Evolutionary conservation across 257 asterid genomes (phyloP).

Genomic region (Solanum peruvianum): DNA sequence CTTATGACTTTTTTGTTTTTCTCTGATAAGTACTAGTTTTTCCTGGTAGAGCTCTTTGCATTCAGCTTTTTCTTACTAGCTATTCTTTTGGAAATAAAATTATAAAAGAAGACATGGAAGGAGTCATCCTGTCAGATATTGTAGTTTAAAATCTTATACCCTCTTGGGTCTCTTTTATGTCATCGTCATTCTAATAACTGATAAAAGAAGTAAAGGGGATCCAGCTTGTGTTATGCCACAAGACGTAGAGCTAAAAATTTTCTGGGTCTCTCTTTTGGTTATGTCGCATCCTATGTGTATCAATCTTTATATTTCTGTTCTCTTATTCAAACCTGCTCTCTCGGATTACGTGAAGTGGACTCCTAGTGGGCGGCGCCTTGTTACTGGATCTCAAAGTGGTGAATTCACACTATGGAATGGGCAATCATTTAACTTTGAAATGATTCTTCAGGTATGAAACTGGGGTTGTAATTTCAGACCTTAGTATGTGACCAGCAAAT

Average conservation of each 20-base stretch:
- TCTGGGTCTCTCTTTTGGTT: neutral
- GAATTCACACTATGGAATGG: conserved; percentile 99
- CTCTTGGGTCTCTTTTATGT: neutral
- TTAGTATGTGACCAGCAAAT: neutral
- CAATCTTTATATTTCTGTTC: neutral
- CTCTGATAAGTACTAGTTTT: neutral
- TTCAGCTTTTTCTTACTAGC: neutral
- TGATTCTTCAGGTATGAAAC: conserved; percentile 82
- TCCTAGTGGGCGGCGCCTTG: conserved; percentile 98
- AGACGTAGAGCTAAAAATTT: neutral
- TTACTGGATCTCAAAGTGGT: conserved; percentile 98
- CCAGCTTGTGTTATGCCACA: neutral
- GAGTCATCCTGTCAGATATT: neutral
- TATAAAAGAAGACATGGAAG: neutral
- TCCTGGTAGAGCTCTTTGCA: neutral
- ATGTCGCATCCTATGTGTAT: neutral
- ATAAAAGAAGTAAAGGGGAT: neutral
- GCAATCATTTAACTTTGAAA: conserved; percentile 93
- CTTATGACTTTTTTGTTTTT: neutral
- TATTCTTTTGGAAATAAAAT: neutral
- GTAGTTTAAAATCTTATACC: neutral
- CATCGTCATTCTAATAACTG: neutral
- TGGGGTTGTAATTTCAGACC: neutral
- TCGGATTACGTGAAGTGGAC: conserved; percentile 67
- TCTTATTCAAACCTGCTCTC: conserved; percentile 7